Conservation (phyloP, 2,329 filamentous ascomycete species). For the Elsinoe perseae region DNA sequence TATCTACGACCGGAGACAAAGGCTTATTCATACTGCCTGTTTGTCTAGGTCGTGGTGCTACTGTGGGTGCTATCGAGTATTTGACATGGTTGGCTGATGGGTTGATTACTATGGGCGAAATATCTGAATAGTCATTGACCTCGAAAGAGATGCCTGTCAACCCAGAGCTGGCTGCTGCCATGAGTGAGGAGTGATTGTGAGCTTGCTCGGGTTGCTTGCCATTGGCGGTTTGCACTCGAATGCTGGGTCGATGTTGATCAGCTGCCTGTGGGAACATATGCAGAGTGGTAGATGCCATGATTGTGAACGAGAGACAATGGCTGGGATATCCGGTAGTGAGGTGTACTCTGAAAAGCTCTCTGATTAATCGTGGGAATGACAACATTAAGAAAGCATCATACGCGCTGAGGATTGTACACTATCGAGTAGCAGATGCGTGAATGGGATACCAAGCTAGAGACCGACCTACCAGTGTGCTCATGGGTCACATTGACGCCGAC, state of each 20-base stretch:
- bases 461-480: constrained; percentile 5
- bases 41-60: background rate
- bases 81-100: constrained; percentile 1
- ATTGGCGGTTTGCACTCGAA: constrained; percentile 3
- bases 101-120: constrained; percentile 6
- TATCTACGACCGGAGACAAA: constrained; percentile 1
- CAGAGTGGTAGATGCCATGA: background rate
- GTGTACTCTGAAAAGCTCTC: background rate
- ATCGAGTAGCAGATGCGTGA: background rate
- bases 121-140: constrained; percentile 9
- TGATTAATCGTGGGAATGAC: background rate
- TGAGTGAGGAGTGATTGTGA: background rate
- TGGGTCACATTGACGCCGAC: background rate
- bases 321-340: background rate
- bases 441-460: constrained; percentile 7
- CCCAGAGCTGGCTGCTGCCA: constrained; percentile 8
- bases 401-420: constrained; percentile 2
- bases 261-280: constrained; percentile 5
- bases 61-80: background rate
- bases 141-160: constrained; percentile 4
- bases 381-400: background rate
- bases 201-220: constrained; percentile 4
- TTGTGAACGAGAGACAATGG: constrained; percentile 1
- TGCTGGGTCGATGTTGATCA: background rate
- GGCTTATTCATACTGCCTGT: background rate